Evolutionary conservation across 2,329 filamentous ascomycete species (phyloP), one percentile per base, ranked within the genome.

Genomic region (Cryphonectria nitschkei): DNA sequence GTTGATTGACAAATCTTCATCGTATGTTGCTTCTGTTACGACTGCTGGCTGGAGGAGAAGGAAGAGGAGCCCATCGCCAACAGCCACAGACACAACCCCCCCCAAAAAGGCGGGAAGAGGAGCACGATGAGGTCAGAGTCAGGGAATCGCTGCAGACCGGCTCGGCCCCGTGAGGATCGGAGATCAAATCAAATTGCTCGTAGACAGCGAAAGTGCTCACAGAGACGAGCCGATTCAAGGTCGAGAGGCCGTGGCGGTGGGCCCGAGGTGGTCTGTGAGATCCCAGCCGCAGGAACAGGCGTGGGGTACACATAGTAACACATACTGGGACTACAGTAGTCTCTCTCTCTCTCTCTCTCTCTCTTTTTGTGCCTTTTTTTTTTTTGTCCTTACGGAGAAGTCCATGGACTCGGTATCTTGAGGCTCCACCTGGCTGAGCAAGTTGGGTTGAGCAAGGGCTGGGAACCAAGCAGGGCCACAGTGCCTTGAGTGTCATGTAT

Each of bases 41-140:
- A 16, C 1, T 22, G 43, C 19, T 46, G 43, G 43, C 19, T 22
- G 52, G 52, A 26, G 11, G 22, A 54, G 26, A 19, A 54, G 8
- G 52, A 60, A 22, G 29, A 60, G 14, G 3, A 34, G 54, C 26
- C 26, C 52, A 29, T 56, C 26, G 26, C 52, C 52, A 56, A 29
- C 52, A 56, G 61, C 34, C 34, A n/a, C 61, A 19, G 22, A n/a
- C 19, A 63, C 22, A 14, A 26, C 34, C 43, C 13, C 43, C 13
- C 34, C 32, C 32, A 46, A 19, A 19, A 16, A 64, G 2, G 34
- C 32, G 26, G 56, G 34, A 61, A 46, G 61, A 32, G 61, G 61
- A 46, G 61, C n/a, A 37, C 19, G 61, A 64, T 64, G 61, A 64
- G 61, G 61, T 64, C 61, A 64, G 61, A 46, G 60, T 26, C 60